Percentiles rank a stretch among this genome's conserved stretches.
Conservation (phyloP, 495 filamentous ascomycete species). For the Penicillium taxi region DNA sequence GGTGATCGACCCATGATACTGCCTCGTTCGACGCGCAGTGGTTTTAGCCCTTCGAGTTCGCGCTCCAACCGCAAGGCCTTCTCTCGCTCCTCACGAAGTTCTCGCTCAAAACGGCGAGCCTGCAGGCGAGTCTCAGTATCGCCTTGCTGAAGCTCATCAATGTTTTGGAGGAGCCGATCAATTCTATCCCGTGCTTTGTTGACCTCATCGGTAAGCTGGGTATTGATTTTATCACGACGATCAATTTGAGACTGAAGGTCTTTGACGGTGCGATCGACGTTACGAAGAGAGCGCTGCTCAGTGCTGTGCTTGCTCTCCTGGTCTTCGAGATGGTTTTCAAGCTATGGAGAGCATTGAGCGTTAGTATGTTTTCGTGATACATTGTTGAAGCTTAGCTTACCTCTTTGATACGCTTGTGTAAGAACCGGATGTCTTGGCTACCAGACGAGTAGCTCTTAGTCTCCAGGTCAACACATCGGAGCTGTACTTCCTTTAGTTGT, state of each 20-base stretch:
- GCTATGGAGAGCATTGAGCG: conserved; percentile 44
- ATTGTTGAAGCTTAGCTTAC: conserved; percentile 47
- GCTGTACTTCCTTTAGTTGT: conserved; percentile 80
- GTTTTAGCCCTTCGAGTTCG: conserved; percentile 82
- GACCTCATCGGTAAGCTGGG: conserved; percentile 74
- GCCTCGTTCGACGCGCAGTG: conserved; percentile 55
- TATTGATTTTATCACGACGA: conserved; percentile 76
- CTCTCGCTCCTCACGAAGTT: conserved; percentile 83
- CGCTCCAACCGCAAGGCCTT: conserved; percentile 74
- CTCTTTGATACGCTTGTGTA: conserved; percentile 93
- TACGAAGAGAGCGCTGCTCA: conserved; percentile 79
- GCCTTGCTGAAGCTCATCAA: conserved; percentile 85
- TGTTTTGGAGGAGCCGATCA: conserved; percentile 76
- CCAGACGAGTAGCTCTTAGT: conserved; percentile 93
- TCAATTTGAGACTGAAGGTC: conserved; percentile 91
- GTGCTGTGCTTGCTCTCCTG: conserved; percentile 69
- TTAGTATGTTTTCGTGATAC: neutral
- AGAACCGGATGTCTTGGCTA: conserved; percentile 90
- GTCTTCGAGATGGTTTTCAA: conserved; percentile 84
- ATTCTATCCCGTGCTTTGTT: conserved; percentile 77
- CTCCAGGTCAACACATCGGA: conserved; percentile 84
- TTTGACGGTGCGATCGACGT: conserved; percentile 88
- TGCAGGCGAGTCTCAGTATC: conserved; percentile 74
- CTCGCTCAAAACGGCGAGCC: conserved; percentile 77
- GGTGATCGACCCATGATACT: conserved; percentile 27